phyloP scores from a whole-genome alignment of 345 rosid species.

The Boechera divaricarpa region DNA sequence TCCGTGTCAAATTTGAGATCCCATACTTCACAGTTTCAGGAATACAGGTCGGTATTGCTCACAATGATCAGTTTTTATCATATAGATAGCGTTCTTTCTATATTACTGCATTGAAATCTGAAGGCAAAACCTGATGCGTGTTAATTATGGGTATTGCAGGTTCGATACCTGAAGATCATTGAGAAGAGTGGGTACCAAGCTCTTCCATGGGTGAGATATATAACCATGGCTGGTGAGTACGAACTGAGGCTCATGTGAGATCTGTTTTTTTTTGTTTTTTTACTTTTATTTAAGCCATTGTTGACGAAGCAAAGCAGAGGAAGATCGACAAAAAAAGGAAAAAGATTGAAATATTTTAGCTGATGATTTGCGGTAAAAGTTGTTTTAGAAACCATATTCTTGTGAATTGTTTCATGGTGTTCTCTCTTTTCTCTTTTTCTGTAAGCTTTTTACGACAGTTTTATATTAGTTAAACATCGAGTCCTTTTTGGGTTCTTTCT shows the following conservation, averaged over 20 bases:
- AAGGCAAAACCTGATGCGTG: constrained; percentile 27
- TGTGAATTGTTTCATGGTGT: constrained; percentile 39
- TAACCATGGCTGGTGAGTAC: constrained; percentile 98
- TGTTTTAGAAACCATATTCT: constrained; percentile 32
- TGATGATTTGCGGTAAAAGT: constrained; percentile 22
- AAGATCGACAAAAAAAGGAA: constrained; percentile 7
- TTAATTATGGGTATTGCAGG: constrained; percentile 54
- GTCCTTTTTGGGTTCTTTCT: too few relatives aligned
- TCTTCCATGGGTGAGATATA: constrained; percentile 99
- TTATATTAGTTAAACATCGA: too few relatives aligned
- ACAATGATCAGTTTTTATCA: background rate
- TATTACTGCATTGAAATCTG: background rate
- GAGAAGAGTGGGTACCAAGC: constrained; percentile 99
- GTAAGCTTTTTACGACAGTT: constrained; percentile 31
- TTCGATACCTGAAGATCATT: constrained; percentile 93
- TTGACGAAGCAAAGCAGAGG: constrained; percentile 23
- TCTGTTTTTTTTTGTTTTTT: background rate
- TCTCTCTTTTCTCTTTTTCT: constrained; percentile 9
- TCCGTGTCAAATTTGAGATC: constrained; percentile 92
- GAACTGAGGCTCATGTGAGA: constrained; percentile 76
- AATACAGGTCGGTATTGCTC: constrained; percentile 58
- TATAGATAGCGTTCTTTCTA: background rate
- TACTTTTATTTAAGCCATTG: constrained; percentile 10
- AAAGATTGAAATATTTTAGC: constrained; percentile 14
- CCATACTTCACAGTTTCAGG: constrained; percentile 96